Percentiles rank a stretch among this genome's conserved stretches.
Evolutionary conservation across 805 yeast species (phyloP).

Genomic region (Cyberlindnera japonica): DNA sequence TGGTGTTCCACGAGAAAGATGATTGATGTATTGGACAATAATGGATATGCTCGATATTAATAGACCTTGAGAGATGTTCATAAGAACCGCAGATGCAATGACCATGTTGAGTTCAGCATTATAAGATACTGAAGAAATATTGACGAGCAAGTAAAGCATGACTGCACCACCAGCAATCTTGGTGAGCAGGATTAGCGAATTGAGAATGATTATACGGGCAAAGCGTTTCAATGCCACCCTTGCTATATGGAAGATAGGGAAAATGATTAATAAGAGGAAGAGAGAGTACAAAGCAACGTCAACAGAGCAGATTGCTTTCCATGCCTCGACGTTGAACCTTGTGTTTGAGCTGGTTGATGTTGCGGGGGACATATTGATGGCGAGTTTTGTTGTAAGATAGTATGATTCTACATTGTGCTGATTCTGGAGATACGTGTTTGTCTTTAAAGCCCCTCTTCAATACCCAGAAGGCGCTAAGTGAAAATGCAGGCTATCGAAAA

Average conservation of each 20-base stretch:
- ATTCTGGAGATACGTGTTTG: no score
- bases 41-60: neutral
- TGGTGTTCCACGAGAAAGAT: neutral
- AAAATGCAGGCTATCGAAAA: no score
- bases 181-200: neutral
- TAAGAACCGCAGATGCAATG: neutral
- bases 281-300: conserved; percentile 1
- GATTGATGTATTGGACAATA: neutral
- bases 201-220: conserved; percentile 1
- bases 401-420: no score
- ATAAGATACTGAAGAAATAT: neutral
- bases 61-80: neutral
- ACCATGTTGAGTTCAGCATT: neutral
- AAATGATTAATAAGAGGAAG: neutral
- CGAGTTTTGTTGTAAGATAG: no score
- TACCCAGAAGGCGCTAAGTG: no score
- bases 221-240: neutral
- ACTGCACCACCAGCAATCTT: conserved; percentile 2
- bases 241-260: neutral
- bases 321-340: conserved; percentile 1
- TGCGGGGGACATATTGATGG: no score
- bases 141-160: neutral
- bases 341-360: no score
- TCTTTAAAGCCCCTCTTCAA: no score
- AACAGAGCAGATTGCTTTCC: conserved; percentile 2